Conservation (phyloP, 2,329 filamentous ascomycete genomes). For the Reticulascus tulasneorum region DNA sequence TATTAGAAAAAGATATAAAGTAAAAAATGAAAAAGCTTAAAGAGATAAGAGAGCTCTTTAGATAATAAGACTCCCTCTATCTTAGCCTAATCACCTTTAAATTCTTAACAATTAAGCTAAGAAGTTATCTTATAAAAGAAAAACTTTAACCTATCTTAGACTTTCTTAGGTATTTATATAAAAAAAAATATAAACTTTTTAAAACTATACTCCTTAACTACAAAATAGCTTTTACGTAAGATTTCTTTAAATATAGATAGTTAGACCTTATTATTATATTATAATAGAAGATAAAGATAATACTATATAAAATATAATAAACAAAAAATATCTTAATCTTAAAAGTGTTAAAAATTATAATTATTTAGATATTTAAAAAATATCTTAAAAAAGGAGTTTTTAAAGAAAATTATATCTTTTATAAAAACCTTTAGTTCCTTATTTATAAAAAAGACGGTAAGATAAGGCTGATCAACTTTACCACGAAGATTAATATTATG, state of each 20-base stretch:
- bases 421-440: neutral
- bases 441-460: neutral
- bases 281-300: neutral
- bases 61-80: too few relatives aligned
- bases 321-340: neutral
- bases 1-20: too few relatives aligned
- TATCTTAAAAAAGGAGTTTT: neutral
- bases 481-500: neutral
- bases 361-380: neutral
- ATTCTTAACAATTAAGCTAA: too few relatives aligned
- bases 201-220: neutral
- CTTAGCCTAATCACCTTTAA: too few relatives aligned
- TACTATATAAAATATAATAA: neutral
- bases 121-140: too few relatives aligned
- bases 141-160: too few relatives aligned
- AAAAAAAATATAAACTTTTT: too few relatives aligned
- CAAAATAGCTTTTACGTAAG: neutral
- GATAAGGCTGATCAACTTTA: neutral
- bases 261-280: neutral
- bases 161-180: too few relatives aligned
- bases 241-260: neutral
- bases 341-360: neutral
- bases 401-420: neutral
- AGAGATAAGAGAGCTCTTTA: too few relatives aligned
- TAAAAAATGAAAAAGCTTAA: too few relatives aligned